Conservation (phyloP, 2,329 filamentous ascomycete species). For the Aspergillus pseudotamarii region DNA sequence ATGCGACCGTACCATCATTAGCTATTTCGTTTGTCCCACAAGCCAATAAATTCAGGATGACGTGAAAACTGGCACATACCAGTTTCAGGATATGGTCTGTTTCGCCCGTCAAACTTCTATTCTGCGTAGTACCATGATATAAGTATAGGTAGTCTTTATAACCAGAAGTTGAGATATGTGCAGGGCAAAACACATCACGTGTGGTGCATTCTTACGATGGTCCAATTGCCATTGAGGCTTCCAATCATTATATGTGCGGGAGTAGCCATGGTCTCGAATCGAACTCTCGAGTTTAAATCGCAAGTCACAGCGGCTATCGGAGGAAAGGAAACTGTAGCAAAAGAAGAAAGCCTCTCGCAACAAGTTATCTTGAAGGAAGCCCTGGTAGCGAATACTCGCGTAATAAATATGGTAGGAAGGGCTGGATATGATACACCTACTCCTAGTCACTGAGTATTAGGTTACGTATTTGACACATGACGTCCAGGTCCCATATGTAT, state of each 20-base stretch:
- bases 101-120: not conserved
- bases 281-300: too few species aligned
- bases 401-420: too few species aligned
- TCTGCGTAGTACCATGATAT: not conserved
- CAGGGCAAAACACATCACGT: not conserved
- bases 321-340: too few species aligned
- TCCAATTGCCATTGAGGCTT: not conserved
- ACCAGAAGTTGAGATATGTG: not conserved
- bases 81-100: not conserved
- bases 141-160: too few species aligned
- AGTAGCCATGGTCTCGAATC: not conserved
- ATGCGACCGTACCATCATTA: not conserved
- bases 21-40: accelerated
- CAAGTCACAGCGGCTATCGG: too few species aligned
- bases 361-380: too few species aligned
- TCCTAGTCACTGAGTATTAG: too few species aligned
- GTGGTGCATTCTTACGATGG: not conserved
- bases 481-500: too few species aligned
- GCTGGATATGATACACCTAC: too few species aligned
- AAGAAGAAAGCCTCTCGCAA: too few species aligned
- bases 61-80: not conserved
- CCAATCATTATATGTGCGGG: not conserved
- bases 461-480: too few species aligned
- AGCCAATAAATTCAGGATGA: not conserved
- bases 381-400: too few species aligned